Percentiles rank a stretch among this genome's conserved stretches.
Evolutionary conservation across 805 yeast species (phyloP).

Genomic region (Metschnikowia hibisci): DNA sequence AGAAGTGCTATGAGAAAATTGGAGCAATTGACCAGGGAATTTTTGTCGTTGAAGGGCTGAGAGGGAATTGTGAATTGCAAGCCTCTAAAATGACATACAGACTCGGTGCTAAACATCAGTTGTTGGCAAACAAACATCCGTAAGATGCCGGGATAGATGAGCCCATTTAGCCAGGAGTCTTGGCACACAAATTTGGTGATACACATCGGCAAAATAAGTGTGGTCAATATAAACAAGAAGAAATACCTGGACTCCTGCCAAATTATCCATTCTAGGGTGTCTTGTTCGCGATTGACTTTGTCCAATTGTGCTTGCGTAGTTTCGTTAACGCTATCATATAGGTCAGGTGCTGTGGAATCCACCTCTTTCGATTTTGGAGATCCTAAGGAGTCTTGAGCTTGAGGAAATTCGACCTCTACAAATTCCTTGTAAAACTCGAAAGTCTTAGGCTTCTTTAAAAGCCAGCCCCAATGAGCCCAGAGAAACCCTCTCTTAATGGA

Average conservation of each 20-base stretch:
- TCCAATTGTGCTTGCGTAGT: conserved; percentile 6
- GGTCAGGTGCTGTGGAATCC: conserved; percentile 7
- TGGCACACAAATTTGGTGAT: conserved; percentile 24
- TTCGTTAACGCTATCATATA: conserved; percentile 9
- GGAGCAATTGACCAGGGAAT: conserved; percentile 66
- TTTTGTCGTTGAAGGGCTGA: conserved; percentile 48
- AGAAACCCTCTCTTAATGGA: conserved; percentile 73
- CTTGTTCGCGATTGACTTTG: conserved; percentile 8
- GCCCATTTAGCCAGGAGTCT: conserved; percentile 35
- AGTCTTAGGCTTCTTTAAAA: conserved; percentile 55
- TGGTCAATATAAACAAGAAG: conserved; percentile 26
- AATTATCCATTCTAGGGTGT: conserved; percentile 22
- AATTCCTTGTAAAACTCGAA: conserved; percentile 30
- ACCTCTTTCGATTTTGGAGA: background rate
- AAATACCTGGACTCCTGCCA: conserved; percentile 36
- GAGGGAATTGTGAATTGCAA: conserved; percentile 66
- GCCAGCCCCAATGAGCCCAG: conserved; percentile 89
- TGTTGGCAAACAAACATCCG: conserved; percentile 76
- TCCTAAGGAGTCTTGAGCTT: no score
- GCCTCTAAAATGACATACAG: conserved; percentile 65
- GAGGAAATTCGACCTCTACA: conserved; percentile 35
- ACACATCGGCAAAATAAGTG: conserved; percentile 29
- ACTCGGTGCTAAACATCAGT: conserved; percentile 70
- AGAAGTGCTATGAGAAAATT: conserved; percentile 55
- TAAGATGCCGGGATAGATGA: conserved; percentile 69